Percentiles rank a stretch among this genome's conserved stretches.
phyloP scores from a whole-genome alignment of 202 grass and related monocot species.

The Digitaria exilis region DNA sequence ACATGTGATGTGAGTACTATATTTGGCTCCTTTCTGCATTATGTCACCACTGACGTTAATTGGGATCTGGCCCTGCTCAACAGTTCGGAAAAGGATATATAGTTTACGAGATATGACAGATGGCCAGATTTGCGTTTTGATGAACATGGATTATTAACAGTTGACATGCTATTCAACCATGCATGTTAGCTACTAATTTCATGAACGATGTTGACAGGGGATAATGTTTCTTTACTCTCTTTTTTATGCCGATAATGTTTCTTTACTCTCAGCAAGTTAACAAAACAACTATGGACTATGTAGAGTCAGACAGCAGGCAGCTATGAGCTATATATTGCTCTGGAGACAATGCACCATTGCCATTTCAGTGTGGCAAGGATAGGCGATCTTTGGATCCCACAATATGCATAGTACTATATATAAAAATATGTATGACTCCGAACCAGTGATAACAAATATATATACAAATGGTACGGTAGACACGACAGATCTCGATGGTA shows the following conservation, averaged over 20 bases:
- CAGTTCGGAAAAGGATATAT: not conserved
- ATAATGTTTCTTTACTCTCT: not conserved
- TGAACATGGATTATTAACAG: not conserved
- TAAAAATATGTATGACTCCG: too few relatives aligned
- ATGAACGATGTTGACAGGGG: not conserved
- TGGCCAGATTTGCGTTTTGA: not conserved
- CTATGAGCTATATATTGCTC: not conserved
- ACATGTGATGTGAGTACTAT: not conserved
- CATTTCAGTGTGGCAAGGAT: not conserved
- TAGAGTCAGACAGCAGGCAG: not conserved
- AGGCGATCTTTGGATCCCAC: too few relatives aligned
- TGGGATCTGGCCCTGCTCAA: not conserved
- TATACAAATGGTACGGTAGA: too few relatives aligned
- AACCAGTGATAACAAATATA: too few relatives aligned
- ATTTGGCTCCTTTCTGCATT: not conserved
- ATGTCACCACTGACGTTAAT: slow-evolving; percentile 1
- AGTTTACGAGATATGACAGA: not conserved
- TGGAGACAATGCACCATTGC: not conserved
- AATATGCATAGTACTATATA: too few relatives aligned
- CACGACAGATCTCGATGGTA: too few relatives aligned
- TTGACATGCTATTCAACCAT: not conserved
- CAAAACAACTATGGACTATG: not conserved
- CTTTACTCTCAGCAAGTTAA: not conserved
- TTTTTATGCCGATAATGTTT: too few relatives aligned
- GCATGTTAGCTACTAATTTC: not conserved